These are phyloP conservation scores for Auricularia heimuer DNA, from an alignment of 768 basidiomycete species.

Conservation along the genomic window DNA sequence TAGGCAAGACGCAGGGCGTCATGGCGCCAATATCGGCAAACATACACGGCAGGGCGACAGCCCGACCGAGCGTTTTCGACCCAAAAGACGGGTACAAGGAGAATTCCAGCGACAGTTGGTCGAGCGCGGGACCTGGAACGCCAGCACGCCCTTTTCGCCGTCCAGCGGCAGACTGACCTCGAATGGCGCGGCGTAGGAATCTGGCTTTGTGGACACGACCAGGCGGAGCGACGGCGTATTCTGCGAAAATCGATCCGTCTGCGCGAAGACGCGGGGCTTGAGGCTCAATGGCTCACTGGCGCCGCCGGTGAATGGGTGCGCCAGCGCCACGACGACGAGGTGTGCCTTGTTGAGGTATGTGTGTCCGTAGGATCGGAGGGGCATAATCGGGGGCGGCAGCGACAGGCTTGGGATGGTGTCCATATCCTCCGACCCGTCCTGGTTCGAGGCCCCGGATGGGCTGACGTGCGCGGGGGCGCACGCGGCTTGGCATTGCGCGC, in stretches of 20 bases:
- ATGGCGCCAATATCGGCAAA: conserved; percentile 49
- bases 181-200: conserved; percentile 80
- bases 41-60: conserved; percentile 70
- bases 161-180: conserved; percentile 70
- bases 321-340: conserved; percentile 80
- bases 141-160: conserved; percentile 46
- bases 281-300: conserved; percentile 26
- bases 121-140: conserved; percentile 77
- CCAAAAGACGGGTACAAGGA: conserved; percentile 97
- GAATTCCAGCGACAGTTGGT: conserved; percentile 73
- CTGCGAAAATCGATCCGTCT: conserved; percentile 2
- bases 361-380: conserved; percentile 94
- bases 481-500: conserved; percentile 12
- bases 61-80: conserved; percentile 90
- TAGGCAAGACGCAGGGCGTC: conserved; percentile 39
- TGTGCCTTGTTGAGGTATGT: conserved; percentile 83
- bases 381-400: conserved; percentile 96
- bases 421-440: conserved; percentile 54
- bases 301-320: conserved; percentile 41
- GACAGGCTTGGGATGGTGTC: conserved; percentile 93
- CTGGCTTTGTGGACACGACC: conserved; percentile 84
- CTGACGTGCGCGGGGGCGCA: conserved; percentile 7
- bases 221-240: conserved; percentile 70
- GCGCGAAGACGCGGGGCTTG: background rate
- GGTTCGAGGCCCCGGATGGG: conserved; percentile 18